phyloP scores from a whole-genome alignment of 1,284 basidiomycete genomes.

The Polyporus tsugae region DNA sequence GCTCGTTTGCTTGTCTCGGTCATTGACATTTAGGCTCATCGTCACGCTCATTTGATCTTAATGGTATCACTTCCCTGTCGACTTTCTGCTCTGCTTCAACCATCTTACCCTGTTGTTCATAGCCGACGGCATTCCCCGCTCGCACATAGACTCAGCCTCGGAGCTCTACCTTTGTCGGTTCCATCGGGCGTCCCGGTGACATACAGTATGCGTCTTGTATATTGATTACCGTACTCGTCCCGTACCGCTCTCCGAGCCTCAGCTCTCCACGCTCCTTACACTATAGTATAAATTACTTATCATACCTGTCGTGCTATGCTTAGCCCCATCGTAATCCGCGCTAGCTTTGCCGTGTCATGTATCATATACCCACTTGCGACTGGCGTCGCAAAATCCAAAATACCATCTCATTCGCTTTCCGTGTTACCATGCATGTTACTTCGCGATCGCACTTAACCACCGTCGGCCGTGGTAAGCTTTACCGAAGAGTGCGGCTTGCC shows the following conservation, averaged over 20 bases:
- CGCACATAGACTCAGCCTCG: not conserved
- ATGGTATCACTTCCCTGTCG: not conserved
- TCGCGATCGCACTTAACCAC: not conserved
- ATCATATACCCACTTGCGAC: conserved; percentile 10
- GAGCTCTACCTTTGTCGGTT: not conserved
- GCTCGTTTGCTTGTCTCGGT: conserved; percentile 1
- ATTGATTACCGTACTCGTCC: not conserved
- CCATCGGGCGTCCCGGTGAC: not conserved
- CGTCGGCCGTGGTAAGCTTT: not conserved
- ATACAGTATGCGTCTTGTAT: conserved; percentile 13
- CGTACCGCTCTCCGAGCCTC: conserved; percentile 11
- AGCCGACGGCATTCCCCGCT: not conserved
- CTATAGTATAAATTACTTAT: not conserved
- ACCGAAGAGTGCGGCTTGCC: not conserved
- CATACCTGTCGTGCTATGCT: conserved; percentile 1
- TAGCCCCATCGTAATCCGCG: conserved; percentile 14
- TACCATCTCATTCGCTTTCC: not conserved
- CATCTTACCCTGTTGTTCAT: too few species aligned
- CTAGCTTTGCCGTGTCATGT: conserved; percentile 6
- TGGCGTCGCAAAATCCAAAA: not conserved
- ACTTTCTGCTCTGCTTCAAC: not conserved
- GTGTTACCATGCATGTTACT: not conserved
- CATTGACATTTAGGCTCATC: conserved; percentile 5
- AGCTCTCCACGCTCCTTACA: conserved; percentile 4
- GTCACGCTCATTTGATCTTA: conserved; percentile 6